Evolutionary conservation across 768 basidiomycete species (phyloP).

Genomic region (Auriscalpium microsporum): DNA sequence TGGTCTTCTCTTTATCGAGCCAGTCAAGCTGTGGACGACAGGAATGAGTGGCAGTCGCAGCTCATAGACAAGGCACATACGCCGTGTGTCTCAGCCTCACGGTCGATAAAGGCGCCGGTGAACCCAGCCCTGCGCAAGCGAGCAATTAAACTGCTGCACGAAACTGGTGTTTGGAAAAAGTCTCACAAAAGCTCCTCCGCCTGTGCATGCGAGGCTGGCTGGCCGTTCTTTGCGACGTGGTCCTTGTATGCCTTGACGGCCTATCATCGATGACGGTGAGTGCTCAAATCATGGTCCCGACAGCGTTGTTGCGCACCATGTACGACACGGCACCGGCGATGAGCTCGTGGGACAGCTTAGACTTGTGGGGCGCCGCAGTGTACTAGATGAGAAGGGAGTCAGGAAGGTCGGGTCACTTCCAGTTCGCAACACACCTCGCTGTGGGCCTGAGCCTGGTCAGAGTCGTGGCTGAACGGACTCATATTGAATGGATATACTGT

Average conservation of each 20-base stretch:
- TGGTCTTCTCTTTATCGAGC: slow-evolving; percentile 36
- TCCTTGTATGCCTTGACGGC: slow-evolving; percentile 58
- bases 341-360: slow-evolving; percentile 54
- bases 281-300: neutral
- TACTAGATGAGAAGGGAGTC: slow-evolving; percentile 26
- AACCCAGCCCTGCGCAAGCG: slow-evolving; percentile 39
- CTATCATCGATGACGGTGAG: slow-evolving; percentile 21
- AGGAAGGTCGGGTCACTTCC: neutral
- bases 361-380: slow-evolving; percentile 44
- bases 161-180: neutral
- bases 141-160: slow-evolving; percentile 1
- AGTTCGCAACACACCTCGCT: slow-evolving; percentile 24
- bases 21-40: slow-evolving; percentile 31
- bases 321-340: slow-evolving; percentile 62
- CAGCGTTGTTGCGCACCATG: slow-evolving; percentile 32
- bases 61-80: slow-evolving; percentile 19
- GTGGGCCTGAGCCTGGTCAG: slow-evolving; percentile 35
- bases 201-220: slow-evolving; percentile 39
- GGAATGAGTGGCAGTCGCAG: neutral
- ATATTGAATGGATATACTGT: slow-evolving; percentile 16
- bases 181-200: slow-evolving; percentile 48
- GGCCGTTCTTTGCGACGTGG: slow-evolving; percentile 41
- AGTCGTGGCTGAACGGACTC: slow-evolving; percentile 36
- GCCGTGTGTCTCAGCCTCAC: slow-evolving; percentile 51
- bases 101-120: slow-evolving; percentile 45